Evolutionary conservation across 139 green algal genomes (phyloP).

Genomic region (Dunaliella sp.): DNA sequence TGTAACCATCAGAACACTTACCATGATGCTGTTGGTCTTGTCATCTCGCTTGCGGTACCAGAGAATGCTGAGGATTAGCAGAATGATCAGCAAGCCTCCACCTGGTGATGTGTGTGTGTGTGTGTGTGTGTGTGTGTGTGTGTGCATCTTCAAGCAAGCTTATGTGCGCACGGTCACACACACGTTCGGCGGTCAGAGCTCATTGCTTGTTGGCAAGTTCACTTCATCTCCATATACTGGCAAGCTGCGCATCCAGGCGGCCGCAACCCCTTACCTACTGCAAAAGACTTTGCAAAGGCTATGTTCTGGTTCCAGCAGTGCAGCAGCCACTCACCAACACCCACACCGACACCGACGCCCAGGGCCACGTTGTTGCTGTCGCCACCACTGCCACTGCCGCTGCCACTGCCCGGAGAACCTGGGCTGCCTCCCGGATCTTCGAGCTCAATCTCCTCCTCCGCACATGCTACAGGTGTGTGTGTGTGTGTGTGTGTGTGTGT

Average conservation of each 20-base stretch:
- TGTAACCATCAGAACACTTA: not conserved
- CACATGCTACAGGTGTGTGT: not conserved
- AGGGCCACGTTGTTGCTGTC: not conserved
- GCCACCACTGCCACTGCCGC: not conserved
- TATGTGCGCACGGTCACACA: too few species aligned
- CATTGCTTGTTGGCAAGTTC: not conserved
- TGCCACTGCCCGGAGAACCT: not conserved
- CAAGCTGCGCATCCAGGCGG: not conserved
- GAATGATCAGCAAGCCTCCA: not conserved
- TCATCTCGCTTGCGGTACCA: not conserved
- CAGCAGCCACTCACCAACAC: not conserved
- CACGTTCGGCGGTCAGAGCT: too few species aligned
- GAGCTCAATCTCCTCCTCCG: not conserved
- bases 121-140: not conserved
- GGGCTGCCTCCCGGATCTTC: not conserved
- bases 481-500: not conserved
- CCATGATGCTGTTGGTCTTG: not conserved
- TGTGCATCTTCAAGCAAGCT: not conserved
- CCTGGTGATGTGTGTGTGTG: not conserved
- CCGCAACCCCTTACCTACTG: not conserved
- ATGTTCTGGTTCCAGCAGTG: not conserved
- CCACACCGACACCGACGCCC: not conserved
- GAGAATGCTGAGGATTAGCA: not conserved
- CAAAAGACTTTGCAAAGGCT: not conserved
- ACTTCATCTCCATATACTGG: not conserved